Evolutionary conservation across 2,329 filamentous ascomycete genomes (phyloP), one percentile per base, ranked within the genome.

Genomic region (Grosmannia huntii): DNA sequence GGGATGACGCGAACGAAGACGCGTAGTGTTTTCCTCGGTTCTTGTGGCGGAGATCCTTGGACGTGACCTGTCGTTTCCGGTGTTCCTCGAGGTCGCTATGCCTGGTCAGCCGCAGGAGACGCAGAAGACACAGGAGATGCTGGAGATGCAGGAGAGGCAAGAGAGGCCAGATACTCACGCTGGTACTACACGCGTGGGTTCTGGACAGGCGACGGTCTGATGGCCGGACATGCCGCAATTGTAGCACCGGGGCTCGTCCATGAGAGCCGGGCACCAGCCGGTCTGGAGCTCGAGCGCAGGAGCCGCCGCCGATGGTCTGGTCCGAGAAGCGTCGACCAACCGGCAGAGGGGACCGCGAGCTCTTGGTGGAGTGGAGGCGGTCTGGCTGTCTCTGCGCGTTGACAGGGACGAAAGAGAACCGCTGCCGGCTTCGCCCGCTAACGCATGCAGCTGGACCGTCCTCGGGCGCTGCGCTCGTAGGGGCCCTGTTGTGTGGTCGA

Each of bases 201-300:
- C 74, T 9, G 77, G 78, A 64, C 79, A 82, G 55, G 76, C 76
- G 56, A 80, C 68, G 14, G 76, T 70, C 71, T 77, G 81, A 65
- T 82, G 79, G 4, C 76, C 75, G 33, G 69, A 67, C 53, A 68
- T 66, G 56, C 77, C 77, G 63, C 79, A 82, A 64, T 80, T 81
- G 66, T 80, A 81, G 66, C 79, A 82, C 62, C 72, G 63, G 9
- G 69, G 68, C 57, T 71, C 70, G 48, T 66, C 59, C 55, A 50
- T 50, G 36, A 16, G 36, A 38, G 36, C 36, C 36, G 36, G 31
- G 36, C 14, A 14, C 36, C 12, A 16, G 36, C 36, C 3, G 36
- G 12, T 38, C 36, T 38, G 36, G 36, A 16, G 36, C 31, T 33
- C 31, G 31, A n/a, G 19, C 14, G 41, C 41, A 19, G 41, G 14